Base-by-base conservation (phyloP, 1,139 yeast genomes). In the Yamadazyma songkhlaensis region DNA sequence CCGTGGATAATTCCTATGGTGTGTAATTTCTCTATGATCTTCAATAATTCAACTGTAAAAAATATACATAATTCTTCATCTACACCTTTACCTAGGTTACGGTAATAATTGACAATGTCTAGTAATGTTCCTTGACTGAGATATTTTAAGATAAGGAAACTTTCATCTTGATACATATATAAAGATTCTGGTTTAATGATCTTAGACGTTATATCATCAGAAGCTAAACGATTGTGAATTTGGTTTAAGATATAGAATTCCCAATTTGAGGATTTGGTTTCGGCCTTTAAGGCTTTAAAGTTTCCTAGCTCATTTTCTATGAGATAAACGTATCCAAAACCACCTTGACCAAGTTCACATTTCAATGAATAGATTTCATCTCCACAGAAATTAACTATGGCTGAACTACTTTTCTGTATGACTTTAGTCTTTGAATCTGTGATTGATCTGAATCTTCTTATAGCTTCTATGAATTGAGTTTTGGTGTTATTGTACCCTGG, bases 271-370 rank as follows among this genome's bases (percentile, higher is more conserved):
- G 88, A 64, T 0, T 92, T 89, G 15, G 73, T 67, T 51, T 85
- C 90, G 9, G 84, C 76, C 52, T 89, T 89, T 41, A 89, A 61
- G 0, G 96, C 96, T 37, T 71, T 72, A 25, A 77, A 53, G 4
- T 62, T 54, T 0, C 88, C 89, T 12, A 67, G 59, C 38, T 77
- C 79, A 9, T 80, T 72, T 55, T 85, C 94, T 0, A 86, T 83
- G 20, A 88, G 63, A 53, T 81, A 88, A 0, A 88, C 96, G 1
- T 79, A 72, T 0, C 94, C 95, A 60, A 71, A 83, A 0, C 94
- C 95, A 7, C 96, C 95, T 50, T 74, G 74, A 0, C 96, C 96
- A 9, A 90, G 61, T 44, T 81, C 77, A 36, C 72, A 69, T 28
- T 79, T 68, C 40, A 87, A 64, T 44, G 81, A 76, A 51, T 68